Conservation (phyloP, 2,329 filamentous ascomycete species). For the Fusarium circinatum region DNA sequence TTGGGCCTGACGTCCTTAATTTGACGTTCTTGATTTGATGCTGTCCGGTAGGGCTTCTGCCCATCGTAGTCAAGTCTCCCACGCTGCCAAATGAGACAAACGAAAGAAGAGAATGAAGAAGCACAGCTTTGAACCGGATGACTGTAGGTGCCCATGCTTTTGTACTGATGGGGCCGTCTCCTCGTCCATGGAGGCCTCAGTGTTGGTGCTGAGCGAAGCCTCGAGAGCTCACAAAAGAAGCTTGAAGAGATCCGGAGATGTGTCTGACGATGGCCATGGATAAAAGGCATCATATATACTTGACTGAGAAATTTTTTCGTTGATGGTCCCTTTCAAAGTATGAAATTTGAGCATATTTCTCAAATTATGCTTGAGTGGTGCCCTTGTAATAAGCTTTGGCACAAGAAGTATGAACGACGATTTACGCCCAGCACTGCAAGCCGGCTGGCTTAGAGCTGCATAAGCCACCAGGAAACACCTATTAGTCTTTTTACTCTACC, state of each 20-base stretch:
- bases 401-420: not conserved
- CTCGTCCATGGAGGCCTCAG: too few relatives aligned
- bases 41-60: not conserved
- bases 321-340: not conserved
- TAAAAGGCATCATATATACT: too few relatives aligned
- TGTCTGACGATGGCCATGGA: not conserved
- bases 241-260: not conserved
- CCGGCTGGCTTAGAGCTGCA: not conserved
- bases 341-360: not conserved
- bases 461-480: too few relatives aligned
- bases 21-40: not conserved
- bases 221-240: not conserved
- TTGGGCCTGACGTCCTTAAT: not conserved
- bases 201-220: not conserved
- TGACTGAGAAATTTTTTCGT: accelerated
- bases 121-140: too few relatives aligned
- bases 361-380: not conserved
- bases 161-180: too few relatives aligned
- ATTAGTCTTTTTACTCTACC: not conserved
- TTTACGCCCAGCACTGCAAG: not conserved
- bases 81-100: not conserved
- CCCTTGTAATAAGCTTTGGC: not conserved
- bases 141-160: not conserved
- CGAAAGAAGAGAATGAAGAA: not conserved
- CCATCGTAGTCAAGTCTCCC: not conserved